Evolutionary conservation across 2,329 filamentous ascomycete genomes (phyloP).

Genomic region (Coniochaeta pulveracea): DNA sequence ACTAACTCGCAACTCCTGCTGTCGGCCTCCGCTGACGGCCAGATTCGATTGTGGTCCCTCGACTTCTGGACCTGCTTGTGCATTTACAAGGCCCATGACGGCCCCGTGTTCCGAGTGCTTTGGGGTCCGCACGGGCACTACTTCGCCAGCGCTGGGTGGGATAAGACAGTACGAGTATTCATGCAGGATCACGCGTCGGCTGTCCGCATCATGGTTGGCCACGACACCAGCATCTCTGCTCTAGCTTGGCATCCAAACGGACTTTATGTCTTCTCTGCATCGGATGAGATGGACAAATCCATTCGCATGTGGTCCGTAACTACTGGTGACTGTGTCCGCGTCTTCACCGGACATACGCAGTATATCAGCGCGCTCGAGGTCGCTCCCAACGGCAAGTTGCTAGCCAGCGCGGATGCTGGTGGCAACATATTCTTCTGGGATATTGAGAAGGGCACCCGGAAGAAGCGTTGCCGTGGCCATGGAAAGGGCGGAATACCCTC

Average conservation of each 20-base stretch:
- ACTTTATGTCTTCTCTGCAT: conserved; percentile 85
- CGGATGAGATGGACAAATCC: conserved; percentile 73
- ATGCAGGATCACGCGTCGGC: conserved; percentile 86
- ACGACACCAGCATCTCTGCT: conserved; percentile 85
- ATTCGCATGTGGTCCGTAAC: conserved; percentile 96
- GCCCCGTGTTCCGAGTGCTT: conserved; percentile 75
- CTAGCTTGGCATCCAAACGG: conserved; percentile 94
- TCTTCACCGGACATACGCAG: conserved; percentile 86
- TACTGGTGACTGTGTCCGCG: conserved; percentile 75
- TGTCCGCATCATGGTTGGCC: conserved; percentile 78
- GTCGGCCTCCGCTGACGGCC: conserved; percentile 78
- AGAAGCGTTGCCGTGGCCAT: conserved; percentile 91
- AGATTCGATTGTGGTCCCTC: conserved; percentile 84
- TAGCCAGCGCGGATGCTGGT: conserved; percentile 82
- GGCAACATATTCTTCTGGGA: conserved; percentile 95
- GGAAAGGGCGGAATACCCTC: conserved; percentile 91
- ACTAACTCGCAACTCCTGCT: conserved; percentile 64
- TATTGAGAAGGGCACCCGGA: conserved; percentile 68
- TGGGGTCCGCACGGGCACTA: conserved; percentile 96
- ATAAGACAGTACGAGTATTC: conserved; percentile 86
- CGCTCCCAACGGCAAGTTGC: conserved; percentile 73
- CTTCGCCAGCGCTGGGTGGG: conserved; percentile 77
- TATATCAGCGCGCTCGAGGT: conserved; percentile 79
- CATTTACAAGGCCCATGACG: conserved; percentile 86
- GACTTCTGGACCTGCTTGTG: conserved; percentile 89